Percentiles rank a stretch among this genome's conserved stretches.
Conservation (phyloP, 352 stramenopile genomes). For the Phytophthora quininea region DNA sequence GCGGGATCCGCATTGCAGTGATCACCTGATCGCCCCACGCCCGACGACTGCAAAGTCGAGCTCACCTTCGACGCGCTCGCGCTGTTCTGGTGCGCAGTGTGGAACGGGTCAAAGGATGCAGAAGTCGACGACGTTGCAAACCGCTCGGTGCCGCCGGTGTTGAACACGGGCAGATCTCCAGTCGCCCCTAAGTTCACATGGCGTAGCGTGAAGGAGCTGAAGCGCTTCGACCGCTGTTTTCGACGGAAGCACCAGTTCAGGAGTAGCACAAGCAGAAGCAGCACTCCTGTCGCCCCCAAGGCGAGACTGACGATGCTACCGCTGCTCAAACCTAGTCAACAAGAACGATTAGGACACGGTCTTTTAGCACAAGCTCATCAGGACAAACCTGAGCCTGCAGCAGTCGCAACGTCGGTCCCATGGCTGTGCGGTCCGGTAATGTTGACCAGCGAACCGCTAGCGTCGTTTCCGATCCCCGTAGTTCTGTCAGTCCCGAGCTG, state of each 20-base stretch:
- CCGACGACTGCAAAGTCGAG: not conserved
- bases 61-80: not conserved
- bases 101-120: conserved; percentile 20
- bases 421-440: conserved; percentile 10
- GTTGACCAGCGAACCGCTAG: not conserved
- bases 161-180: conserved; percentile 27
- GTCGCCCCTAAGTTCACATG: conserved; percentile 18
- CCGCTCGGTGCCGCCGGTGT: conserved; percentile 30
- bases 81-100: conserved; percentile 9
- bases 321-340: conserved; percentile 5
- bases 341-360: not conserved
- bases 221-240: conserved; percentile 7
- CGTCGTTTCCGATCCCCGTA: conserved; percentile 10
- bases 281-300: conserved; percentile 9
- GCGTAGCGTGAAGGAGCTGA: conserved; percentile 6
- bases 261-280: conserved; percentile 16
- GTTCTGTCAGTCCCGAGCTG: conserved; percentile 6
- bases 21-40: conserved; percentile 36
- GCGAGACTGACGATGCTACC: conserved; percentile 16
- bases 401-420: conserved; percentile 7
- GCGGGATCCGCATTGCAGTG: conserved; percentile 36
- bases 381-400: conserved; percentile 5
- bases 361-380: not conserved
- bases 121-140: conserved; percentile 32
- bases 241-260: conserved; percentile 16